Conservation (phyloP, 306 rosid genomes). For the Pyrus betulifolia region DNA sequence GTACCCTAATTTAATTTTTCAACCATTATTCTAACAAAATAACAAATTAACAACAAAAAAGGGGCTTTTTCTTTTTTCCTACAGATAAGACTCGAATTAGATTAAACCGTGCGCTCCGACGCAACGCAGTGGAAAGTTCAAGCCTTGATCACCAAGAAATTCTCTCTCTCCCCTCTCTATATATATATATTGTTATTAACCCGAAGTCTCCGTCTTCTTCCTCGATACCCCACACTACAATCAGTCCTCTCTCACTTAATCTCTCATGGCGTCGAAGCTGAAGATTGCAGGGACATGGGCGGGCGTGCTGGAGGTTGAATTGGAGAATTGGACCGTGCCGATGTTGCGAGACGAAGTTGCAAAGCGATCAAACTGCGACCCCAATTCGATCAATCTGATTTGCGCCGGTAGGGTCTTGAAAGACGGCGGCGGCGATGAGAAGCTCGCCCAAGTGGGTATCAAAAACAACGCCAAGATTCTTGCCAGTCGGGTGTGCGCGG, state of each 20-base stretch:
- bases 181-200: not conserved
- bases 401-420: conserved; percentile 65
- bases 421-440: conserved; percentile 52
- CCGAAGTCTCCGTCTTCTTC: not conserved
- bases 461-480: conserved; percentile 72
- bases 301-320: conserved; percentile 60
- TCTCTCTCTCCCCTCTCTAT: not conserved
- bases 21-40: too few species aligned
- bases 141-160: not conserved
- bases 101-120: not conserved
- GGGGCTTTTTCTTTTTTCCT: too few species aligned
- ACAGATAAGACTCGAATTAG: too few species aligned
- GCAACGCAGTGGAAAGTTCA: not conserved
- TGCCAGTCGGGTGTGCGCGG: conserved; percentile 36
- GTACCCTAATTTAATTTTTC: too few species aligned
- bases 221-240: not conserved
- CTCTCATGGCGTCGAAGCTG: conserved; percentile 58
- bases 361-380: conserved; percentile 47
- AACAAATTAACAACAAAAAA: too few species aligned
- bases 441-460: conserved; percentile 47
- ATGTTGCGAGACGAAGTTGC: conserved; percentile 61
- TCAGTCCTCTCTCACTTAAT: too few species aligned
- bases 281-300: conserved; percentile 84
- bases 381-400: conserved; percentile 62
- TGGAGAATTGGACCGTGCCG: conserved; percentile 58